These are phyloP conservation scores for Polytrichum commune DNA, from an alignment of 225 moss, liverwort and hornwort genomes.

Conservation along the genomic window DNA sequence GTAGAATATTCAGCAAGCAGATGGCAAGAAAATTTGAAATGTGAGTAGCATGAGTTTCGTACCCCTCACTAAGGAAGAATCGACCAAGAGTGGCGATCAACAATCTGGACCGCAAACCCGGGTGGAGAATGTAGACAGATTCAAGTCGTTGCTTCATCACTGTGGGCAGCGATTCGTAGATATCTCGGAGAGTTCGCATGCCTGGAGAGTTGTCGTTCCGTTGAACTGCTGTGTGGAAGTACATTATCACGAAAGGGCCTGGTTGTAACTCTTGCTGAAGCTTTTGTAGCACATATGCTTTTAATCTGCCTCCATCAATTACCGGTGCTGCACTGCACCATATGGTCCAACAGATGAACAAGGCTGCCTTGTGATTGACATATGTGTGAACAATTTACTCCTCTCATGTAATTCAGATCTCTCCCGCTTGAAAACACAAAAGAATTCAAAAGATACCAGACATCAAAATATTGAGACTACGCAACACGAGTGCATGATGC, in stretches of 20 bases:
- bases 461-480: too few relatives aligned
- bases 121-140: conserved; percentile 77
- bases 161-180: conserved; percentile 74
- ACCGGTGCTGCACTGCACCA: conserved; percentile 60
- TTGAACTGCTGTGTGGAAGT: conserved; percentile 77
- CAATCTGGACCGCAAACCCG: conserved; percentile 71
- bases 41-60: conserved; percentile 3
- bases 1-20: neutral
- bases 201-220: conserved; percentile 79
- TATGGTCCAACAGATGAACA: conserved; percentile 7
- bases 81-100: conserved; percentile 74
- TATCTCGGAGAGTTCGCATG: conserved; percentile 54
- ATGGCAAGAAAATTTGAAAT: neutral
- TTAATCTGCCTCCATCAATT: conserved; percentile 59
- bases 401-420: too few relatives aligned
- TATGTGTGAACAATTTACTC: too few relatives aligned
- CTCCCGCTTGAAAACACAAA: too few relatives aligned
- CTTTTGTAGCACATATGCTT: conserved; percentile 56
- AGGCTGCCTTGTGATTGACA: too few relatives aligned
- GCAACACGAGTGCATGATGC: too few relatives aligned
- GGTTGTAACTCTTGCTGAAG: conserved; percentile 51
- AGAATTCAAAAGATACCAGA: too few relatives aligned
- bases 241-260: conserved; percentile 60
- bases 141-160: conserved; percentile 59
- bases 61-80: conserved; percentile 82